A percentile compares a stretch with the other conserved stretches of the same genome.
phyloP scores from a whole-genome alignment of 2,329 filamentous ascomycete genomes.

The Alternaria incomplexa region DNA sequence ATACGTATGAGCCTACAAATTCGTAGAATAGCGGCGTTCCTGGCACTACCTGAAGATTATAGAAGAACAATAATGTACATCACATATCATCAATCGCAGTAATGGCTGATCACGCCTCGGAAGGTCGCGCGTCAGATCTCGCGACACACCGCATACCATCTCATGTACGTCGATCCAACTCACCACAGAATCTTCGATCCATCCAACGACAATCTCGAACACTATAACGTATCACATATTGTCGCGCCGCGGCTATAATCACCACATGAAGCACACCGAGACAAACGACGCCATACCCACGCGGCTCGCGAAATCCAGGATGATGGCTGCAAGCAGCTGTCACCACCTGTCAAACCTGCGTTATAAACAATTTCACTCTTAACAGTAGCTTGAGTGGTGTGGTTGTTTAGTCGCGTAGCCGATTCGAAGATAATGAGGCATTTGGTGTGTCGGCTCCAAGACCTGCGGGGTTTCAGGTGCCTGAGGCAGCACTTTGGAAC shows the following conservation, averaged over 20 bases:
- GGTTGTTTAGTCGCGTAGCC: conserved; percentile 13
- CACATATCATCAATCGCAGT: background rate
- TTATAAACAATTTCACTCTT: conserved; percentile 5
- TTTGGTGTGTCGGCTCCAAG: conserved; percentile 14
- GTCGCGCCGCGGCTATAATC: background rate
- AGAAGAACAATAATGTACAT: background rate
- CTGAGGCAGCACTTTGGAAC: conserved; percentile 16
- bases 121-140: background rate
- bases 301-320: conserved; percentile 10
- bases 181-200: background rate
- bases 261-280: background rate
- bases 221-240: background rate
- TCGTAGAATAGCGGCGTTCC: too few relatives aligned
- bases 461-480: conserved; percentile 29
- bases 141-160: background rate
- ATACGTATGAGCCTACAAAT: conserved; percentile 22
- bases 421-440: conserved; percentile 22
- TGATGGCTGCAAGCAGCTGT: conserved; percentile 3
- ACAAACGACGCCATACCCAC: background rate
- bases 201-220: background rate
- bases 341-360: background rate
- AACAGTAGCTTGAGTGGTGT: background rate
- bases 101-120: background rate
- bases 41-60: fast-evolving
- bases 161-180: background rate